Conservation (phyloP, 2,329 filamentous ascomycete species). For the Xylaria multiplex region DNA sequence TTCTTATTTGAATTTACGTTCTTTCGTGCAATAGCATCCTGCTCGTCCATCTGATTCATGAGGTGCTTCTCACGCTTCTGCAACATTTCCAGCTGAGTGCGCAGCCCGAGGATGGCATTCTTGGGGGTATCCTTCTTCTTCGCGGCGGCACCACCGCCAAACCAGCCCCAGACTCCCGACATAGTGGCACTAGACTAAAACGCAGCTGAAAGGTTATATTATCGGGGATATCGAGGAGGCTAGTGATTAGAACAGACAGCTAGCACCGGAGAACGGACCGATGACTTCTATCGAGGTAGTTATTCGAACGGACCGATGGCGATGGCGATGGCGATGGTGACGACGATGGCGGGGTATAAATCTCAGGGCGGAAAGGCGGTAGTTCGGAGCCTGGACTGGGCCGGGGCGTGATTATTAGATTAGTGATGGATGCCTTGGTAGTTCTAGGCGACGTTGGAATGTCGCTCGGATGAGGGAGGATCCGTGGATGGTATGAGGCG, state of each 20-base stretch:
- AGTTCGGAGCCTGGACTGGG: conserved; percentile 23
- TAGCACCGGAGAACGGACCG: conserved; percentile 13
- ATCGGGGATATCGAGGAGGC: conserved; percentile 5
- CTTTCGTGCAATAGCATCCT: conserved; percentile 88
- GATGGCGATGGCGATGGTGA: conserved; percentile 31
- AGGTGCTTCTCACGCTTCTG: conserved; percentile 95
- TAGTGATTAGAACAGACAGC: conserved; percentile 5
- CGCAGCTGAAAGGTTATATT: conserved; percentile 25
- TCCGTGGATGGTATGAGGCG: conserved; percentile 1
- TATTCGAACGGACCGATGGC: conserved; percentile 6
- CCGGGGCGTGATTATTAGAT: conserved; percentile 9
- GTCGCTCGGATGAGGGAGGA: neutral
- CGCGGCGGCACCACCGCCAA: conserved; percentile 82
- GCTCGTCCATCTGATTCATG: conserved; percentile 91
- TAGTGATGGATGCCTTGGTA: conserved; percentile 4
- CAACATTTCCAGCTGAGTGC: conserved; percentile 94
- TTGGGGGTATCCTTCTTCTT: conserved; percentile 95
- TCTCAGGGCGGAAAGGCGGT: conserved; percentile 30
- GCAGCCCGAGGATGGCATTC: conserved; percentile 90
- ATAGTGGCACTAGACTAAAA: conserved; percentile 54
- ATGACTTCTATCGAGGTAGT: conserved; percentile 8
- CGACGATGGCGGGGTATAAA: conserved; percentile 42
- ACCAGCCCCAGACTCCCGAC: conserved; percentile 86
- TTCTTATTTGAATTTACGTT: conserved; percentile 89
- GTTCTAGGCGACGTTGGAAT: conserved; percentile 11